These are phyloP conservation scores for Pseudisothecium myosuroides DNA, from an alignment of 225 moss, liverwort and hornwort species.

Conservation along the genomic window DNA sequence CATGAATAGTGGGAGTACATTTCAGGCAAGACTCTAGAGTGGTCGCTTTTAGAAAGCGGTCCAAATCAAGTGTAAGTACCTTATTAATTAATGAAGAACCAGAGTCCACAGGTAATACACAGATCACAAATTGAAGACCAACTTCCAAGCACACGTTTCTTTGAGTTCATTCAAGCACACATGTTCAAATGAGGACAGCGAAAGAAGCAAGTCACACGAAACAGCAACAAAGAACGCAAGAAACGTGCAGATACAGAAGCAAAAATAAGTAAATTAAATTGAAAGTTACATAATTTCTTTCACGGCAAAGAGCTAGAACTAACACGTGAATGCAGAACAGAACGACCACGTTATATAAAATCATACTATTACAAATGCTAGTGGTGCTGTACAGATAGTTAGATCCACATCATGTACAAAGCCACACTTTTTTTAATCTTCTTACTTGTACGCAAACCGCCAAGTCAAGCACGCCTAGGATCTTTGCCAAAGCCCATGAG, in stretches of 20 bases:
- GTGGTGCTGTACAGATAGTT: background rate
- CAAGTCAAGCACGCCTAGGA: background rate
- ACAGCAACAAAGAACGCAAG: background rate
- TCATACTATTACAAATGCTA: background rate
- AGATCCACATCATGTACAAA: background rate
- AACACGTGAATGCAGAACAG: background rate
- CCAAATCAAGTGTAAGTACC: too few species aligned
- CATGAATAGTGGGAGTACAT: too few species aligned
- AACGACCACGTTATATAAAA: background rate
- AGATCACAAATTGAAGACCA: background rate
- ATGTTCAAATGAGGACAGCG: background rate
- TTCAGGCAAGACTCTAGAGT: too few species aligned
- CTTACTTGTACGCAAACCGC: background rate
- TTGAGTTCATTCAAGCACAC: background rate
- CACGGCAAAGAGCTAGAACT: background rate
- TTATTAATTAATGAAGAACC: background rate
- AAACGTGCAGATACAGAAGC: background rate
- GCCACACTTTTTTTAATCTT: background rate
- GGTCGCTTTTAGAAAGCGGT: too few species aligned
- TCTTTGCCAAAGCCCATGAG: conserved; percentile 88
- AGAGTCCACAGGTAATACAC: background rate
- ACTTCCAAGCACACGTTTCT: background rate
- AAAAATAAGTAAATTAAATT: background rate
- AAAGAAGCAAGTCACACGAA: background rate
- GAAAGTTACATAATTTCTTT: background rate